phyloP scores from a whole-genome alignment of 208 protist genomes.

The Trypanosoma mega region DNA sequence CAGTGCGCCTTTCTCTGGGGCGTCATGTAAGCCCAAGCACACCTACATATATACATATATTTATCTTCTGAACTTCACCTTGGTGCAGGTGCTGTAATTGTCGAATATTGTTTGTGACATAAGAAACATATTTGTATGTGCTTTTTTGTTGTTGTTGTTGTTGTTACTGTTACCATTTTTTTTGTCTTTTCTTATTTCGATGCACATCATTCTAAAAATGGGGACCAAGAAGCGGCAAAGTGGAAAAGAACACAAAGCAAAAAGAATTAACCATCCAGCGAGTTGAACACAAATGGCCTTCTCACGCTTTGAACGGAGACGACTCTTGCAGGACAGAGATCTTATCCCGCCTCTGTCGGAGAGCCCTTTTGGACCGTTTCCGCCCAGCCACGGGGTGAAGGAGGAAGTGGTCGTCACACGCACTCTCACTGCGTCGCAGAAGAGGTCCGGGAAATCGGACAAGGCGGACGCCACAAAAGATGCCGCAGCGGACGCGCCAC shows the following conservation, averaged over 20 bases:
- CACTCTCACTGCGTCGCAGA: slow-evolving; percentile 1
- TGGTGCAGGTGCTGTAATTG: too few species aligned
- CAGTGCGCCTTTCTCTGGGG: too few species aligned
- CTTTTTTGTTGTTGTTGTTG: too few species aligned
- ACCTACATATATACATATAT: too few species aligned
- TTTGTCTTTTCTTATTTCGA: neutral
- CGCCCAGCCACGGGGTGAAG: slow-evolving; percentile 38
- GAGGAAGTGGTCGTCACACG: slow-evolving; percentile 38
- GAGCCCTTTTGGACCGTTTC: slow-evolving; percentile 85
- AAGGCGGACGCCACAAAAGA: slow-evolving; percentile 14
- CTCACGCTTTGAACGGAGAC: slow-evolving; percentile 52
- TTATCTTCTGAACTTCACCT: too few species aligned
- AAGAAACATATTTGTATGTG: too few species aligned
- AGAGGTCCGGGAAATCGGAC: neutral
- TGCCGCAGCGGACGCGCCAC: neutral
- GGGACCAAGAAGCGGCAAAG: neutral
- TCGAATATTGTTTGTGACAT: too few species aligned
- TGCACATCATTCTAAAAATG: too few species aligned
- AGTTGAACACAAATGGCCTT: slow-evolving; percentile 50
- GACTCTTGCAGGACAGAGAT: slow-evolving; percentile 62
- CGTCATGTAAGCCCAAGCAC: too few species aligned
- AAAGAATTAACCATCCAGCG: slow-evolving; percentile 2
- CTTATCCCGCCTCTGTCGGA: slow-evolving; percentile 75
- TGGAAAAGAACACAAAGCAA: slow-evolving; percentile 6
- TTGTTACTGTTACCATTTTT: neutral